Base-by-base conservation (phyloP, 805 yeast species). In the Candida maris region DNA sequence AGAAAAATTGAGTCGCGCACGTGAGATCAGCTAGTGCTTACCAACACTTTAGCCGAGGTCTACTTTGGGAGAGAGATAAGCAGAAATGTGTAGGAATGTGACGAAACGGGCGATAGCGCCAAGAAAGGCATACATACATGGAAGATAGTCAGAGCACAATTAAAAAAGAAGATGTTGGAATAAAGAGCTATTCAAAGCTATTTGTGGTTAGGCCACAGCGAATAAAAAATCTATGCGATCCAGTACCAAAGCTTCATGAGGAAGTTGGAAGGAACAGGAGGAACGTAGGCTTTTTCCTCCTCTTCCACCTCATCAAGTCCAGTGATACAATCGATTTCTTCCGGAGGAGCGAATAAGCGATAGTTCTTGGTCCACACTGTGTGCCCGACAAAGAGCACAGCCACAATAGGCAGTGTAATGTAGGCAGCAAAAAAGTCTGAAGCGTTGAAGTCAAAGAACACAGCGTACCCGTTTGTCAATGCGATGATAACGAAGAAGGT, bases 391-490 rank as follows among this genome's bases (percentile, higher is more conserved):
- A 76, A 81, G 27, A 81, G 62, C 5, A 60, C 59, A 7, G 71
- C 43, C 41, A 76, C 70, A 42, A 74, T 65, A 24, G 81, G 85
- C 36, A 81, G 54, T 0, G 86, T 80, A 42, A 81, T 41, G 37
- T 54, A 82, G 4, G 88, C 83, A 21, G 89, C 87, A 38, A 82
- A 63, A 51, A 82, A 82, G 54, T 78, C 80, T 6, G 74, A 58
- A 2, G 57, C 73, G 9, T 67, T 69, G 66, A 56, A 59, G 37
- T 52, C 48, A 37, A 59, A 73, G 59, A 83, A 81, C 7, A 75
- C 80, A 4, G 72, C 78, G 56, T 77, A 83, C 34, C 89, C 89
- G 40, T 60, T 59, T 17, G 57, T 52, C 30, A 83, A 38, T 24
- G 79, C 64, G 35, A 83, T 53, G 13, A 83, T 20, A 3, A 67